A percentile compares a stretch with the other conserved stretches of the same genome.
These are phyloP conservation scores for Krasilnikovozyma curviuscula DNA, from an alignment of 768 basidiomycete species.

Conservation along the genomic window DNA sequence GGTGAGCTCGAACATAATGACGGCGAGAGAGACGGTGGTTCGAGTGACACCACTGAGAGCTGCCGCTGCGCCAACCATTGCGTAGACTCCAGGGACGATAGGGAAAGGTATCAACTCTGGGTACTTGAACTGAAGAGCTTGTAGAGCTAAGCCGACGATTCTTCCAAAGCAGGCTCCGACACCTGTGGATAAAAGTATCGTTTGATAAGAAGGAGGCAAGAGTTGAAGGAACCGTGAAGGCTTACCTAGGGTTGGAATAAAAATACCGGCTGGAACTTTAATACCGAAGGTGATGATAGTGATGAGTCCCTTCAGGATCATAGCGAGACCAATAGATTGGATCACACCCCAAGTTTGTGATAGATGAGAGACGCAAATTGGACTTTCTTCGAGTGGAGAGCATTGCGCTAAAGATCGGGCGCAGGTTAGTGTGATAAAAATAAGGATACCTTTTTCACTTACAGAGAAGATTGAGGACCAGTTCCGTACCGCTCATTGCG, in stretches of 20 bases:
- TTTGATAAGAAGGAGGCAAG: constrained; percentile 2
- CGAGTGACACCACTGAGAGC: constrained; percentile 89
- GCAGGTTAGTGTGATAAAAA: not conserved
- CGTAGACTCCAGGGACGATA: constrained; percentile 51
- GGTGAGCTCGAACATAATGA: constrained; percentile 90
- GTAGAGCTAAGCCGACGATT: constrained; percentile 60
- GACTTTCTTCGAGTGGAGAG: constrained; percentile 37
- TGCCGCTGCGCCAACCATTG: constrained; percentile 60
- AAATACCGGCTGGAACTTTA: constrained; percentile 25
- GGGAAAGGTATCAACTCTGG: constrained; percentile 43
- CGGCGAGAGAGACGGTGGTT: constrained; percentile 61
- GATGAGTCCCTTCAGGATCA: constrained; percentile 59
- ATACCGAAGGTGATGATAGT: constrained; percentile 86
- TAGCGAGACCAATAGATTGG: constrained; percentile 46
- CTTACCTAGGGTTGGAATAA: not conserved
- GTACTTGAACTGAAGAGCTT: constrained; percentile 47
- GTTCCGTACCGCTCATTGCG: constrained; percentile 85
- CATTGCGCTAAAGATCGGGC: constrained; percentile 78
- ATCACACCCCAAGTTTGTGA: constrained; percentile 43
- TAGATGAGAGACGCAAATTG: constrained; percentile 43
- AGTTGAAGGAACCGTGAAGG: not conserved
- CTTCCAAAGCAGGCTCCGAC: constrained; percentile 88
- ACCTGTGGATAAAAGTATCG: constrained; percentile 47
- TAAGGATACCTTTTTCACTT: not conserved
- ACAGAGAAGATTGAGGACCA: constrained; percentile 60